Percentiles rank a stretch among this genome's conserved stretches.
phyloP scores from a whole-genome alignment of 495 filamentous ascomycete genomes.

The Acidiella bohemica region DNA sequence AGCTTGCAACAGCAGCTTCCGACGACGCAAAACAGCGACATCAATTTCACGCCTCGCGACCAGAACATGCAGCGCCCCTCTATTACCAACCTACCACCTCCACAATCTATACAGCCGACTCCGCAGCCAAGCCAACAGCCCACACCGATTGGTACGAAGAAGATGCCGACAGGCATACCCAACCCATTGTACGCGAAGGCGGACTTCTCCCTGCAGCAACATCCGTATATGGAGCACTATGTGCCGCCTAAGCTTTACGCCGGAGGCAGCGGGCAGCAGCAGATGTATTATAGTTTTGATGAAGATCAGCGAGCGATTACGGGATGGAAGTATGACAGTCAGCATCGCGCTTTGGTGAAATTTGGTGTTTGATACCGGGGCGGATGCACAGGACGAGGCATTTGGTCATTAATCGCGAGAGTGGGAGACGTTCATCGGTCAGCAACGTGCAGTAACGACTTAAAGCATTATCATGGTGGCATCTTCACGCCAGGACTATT shows the following conservation, averaged over 20 bases:
- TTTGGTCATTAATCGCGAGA: too few relatives aligned
- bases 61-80: neutral
- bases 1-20: constrained; percentile 6
- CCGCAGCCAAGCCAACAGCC: constrained; percentile 7
- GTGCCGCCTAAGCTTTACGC: constrained; percentile 24
- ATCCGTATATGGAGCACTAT: constrained; percentile 55
- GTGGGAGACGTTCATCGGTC: too few relatives aligned
- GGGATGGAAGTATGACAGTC: neutral
- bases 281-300: constrained; percentile 8
- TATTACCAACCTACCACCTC: constrained; percentile 1
- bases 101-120: constrained; percentile 7
- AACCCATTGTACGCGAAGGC: constrained; percentile 55
- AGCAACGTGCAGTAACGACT: too few relatives aligned
- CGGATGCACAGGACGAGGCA: too few relatives aligned
- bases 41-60: neutral
- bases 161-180: constrained; percentile 36
- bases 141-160: constrained; percentile 9
- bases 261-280: neutral
- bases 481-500: too few relatives aligned
- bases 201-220: constrained; percentile 58
- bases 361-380: too few relatives aligned
- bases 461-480: too few relatives aligned
- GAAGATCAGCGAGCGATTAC: neutral
- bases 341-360: too few relatives aligned
- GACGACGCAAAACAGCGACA: neutral